Evolutionary conservation across 805 yeast species (phyloP).

Genomic region (Sungouiozyma ichnusensis): DNA sequence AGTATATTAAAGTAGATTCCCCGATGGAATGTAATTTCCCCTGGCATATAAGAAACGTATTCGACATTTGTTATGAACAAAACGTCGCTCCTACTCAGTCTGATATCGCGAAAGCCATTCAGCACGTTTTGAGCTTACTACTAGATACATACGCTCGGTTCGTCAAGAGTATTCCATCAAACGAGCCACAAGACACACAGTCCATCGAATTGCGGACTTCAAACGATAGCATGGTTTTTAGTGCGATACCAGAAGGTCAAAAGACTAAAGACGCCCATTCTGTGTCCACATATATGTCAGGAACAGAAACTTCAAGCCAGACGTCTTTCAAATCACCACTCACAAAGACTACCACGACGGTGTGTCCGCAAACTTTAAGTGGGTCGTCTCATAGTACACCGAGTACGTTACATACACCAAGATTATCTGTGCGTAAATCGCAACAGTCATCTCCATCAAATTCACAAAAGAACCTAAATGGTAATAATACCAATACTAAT

Average conservation of each 20-base stretch:
- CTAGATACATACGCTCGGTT: slow-evolving; percentile 20
- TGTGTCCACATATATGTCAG: not conserved
- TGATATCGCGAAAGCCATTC: slow-evolving; percentile 16
- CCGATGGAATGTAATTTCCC: slow-evolving; percentile 26
- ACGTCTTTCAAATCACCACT: not conserved
- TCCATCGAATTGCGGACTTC: not conserved
- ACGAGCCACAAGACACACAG: not conserved
- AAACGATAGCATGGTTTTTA: not conserved
- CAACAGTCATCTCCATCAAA: not conserved
- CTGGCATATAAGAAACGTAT: slow-evolving; percentile 13
- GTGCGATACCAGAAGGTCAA: not conserved
- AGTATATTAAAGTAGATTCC: slow-evolving; percentile 19
- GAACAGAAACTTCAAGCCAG: not conserved
- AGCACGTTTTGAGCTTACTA: slow-evolving; percentile 18
- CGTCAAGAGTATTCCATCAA: not conserved
- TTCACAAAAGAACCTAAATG: not conserved
- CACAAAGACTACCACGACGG: not conserved
- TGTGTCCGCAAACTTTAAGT: not conserved
- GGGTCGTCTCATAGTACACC: not conserved
- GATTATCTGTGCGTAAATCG: not conserved
- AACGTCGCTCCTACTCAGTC: slow-evolving; percentile 12
- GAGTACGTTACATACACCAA: not conserved
- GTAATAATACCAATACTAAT: not conserved
- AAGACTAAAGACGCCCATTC: not conserved
- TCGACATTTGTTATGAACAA: slow-evolving; percentile 11